Conservation (phyloP, 2,329 filamentous ascomycete genomes). For the Calonectria fujianensis region DNA sequence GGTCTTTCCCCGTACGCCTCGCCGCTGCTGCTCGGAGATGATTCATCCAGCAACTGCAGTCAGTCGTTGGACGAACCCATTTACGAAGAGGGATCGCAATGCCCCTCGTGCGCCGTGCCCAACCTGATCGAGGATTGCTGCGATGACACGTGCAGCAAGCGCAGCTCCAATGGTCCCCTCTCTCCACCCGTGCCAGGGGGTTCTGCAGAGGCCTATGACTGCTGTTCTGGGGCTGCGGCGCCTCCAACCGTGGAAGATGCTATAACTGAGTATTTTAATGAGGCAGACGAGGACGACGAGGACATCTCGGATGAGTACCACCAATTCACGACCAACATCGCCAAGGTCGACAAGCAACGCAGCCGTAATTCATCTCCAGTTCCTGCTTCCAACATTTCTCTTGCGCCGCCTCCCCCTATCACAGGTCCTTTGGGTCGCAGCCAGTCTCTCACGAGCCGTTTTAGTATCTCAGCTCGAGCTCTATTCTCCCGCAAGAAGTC, state of each 20-base stretch:
- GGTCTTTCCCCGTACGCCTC: slow-evolving; percentile 48
- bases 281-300: slow-evolving; percentile 51
- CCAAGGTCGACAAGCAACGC: slow-evolving; percentile 53
- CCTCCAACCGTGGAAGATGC: not conserved
- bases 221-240: not conserved
- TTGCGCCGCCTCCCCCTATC: slow-evolving; percentile 20
- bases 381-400: not conserved
- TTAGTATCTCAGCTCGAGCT: slow-evolving; percentile 54
- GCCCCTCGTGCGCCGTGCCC: slow-evolving; percentile 48
- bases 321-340: slow-evolving; percentile 58
- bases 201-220: not conserved
- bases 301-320: slow-evolving; percentile 61
- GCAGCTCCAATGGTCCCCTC: slow-evolving; percentile 47
- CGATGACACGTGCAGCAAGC: slow-evolving; percentile 51
- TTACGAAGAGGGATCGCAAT: slow-evolving; percentile 44
- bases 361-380: slow-evolving; percentile 33
- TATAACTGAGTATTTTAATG: not conserved
- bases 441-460: slow-evolving; percentile 49
- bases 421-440: slow-evolving; percentile 36
- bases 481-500: slow-evolving; percentile 55
- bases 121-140: slow-evolving; percentile 51
- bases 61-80: slow-evolving; percentile 49
- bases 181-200: slow-evolving; percentile 40
- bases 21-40: slow-evolving; percentile 46
- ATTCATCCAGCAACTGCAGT: slow-evolving; percentile 51